Conservation (phyloP, 371 early-diverging fungal genomes). For the Mucor mucedo region DNA sequence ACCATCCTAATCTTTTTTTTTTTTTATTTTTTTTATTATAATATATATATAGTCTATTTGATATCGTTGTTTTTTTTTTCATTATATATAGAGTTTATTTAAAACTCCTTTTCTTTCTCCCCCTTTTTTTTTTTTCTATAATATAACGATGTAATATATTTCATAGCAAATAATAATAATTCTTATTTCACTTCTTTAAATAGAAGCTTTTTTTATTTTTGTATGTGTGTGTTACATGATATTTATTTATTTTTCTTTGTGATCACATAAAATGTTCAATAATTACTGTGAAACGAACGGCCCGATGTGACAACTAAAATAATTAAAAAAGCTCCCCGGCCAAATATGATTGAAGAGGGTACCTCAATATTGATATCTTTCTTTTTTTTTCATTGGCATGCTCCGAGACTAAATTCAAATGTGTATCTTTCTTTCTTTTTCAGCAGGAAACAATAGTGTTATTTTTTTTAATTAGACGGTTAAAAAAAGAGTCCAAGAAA, state of each 20-base stretch:
- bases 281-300: conserved; percentile 14
- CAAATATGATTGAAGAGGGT: conserved; percentile 2
- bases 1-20: not conserved
- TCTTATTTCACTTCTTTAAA: not conserved
- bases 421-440: too few species aligned
- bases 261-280: conserved; percentile 8
- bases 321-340: conserved; percentile 3
- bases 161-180: not conserved
- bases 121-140: not conserved
- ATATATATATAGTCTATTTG: not conserved
- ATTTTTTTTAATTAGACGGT: not conserved
- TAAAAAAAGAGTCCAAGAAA: not conserved
- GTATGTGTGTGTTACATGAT: not conserved
- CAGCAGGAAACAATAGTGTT: too few species aligned
- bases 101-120: not conserved
- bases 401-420: too few species aligned
- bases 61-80: not conserved
- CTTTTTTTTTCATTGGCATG: not conserved
- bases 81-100: not conserved
- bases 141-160: conserved; percentile 12
- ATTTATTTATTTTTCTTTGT: conserved; percentile 5
- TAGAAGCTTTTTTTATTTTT: not conserved
- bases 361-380: not conserved
- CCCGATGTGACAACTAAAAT: conserved; percentile 7
- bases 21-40: not conserved